phyloP scores from a whole-genome alignment of 2,329 filamentous ascomycete species.

The Colletotrichum lindemuthianum region DNA sequence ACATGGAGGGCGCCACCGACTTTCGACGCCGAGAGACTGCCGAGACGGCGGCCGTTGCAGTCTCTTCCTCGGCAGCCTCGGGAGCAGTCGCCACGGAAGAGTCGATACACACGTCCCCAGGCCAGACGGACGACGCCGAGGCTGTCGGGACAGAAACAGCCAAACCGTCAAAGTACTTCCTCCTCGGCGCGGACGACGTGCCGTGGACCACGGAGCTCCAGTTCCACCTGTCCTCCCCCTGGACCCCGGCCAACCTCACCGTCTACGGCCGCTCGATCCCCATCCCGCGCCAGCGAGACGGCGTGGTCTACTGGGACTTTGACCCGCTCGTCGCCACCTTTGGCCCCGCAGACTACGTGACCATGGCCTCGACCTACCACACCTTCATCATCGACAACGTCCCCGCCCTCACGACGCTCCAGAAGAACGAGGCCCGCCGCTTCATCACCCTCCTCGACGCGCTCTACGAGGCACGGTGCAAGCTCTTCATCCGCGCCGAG shows the following conservation, averaged over 20 bases:
- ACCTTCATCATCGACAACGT: conserved; percentile 79
- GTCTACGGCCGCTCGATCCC: conserved; percentile 73
- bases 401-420: conserved; percentile 71
- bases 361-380: conserved; percentile 81
- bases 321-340: conserved; percentile 73
- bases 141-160: conserved; percentile 4
- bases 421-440: conserved; percentile 83
- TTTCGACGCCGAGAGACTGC: conserved; percentile 70
- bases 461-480: conserved; percentile 83
- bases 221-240: conserved; percentile 41
- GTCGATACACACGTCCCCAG: neutral
- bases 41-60: conserved; percentile 37
- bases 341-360: conserved; percentile 85
- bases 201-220: conserved; percentile 13
- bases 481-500: conserved; percentile 74
- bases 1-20: conserved; percentile 80
- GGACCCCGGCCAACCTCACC: conserved; percentile 55
- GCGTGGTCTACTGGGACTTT: conserved; percentile 74
- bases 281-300: conserved; percentile 67
- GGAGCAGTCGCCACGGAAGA: neutral
- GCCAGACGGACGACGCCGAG: neutral
- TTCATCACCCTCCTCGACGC: conserved; percentile 86
- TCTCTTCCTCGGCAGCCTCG: neutral
- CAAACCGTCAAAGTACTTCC: conserved; percentile 28
- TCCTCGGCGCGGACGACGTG: conserved; percentile 22